These are phyloP conservation scores for Adenanthera pavonina DNA, from an alignment of 306 rosid species.

Conservation along the genomic window DNA sequence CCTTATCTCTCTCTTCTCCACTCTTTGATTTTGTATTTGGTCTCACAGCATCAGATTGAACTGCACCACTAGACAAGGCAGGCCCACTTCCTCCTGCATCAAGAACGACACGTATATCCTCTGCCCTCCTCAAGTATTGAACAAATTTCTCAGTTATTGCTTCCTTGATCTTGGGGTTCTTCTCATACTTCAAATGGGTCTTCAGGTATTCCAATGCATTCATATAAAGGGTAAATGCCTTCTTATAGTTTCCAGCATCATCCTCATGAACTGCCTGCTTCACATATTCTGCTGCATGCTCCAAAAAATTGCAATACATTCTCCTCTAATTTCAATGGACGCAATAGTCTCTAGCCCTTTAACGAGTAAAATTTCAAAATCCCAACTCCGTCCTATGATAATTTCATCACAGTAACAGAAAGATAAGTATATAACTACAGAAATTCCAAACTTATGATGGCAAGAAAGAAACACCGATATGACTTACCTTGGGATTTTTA, in stretches of 20 bases:
- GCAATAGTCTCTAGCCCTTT: neutral
- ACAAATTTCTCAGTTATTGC: constrained; percentile 76
- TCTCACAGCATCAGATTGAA: constrained; percentile 47
- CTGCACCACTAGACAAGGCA: constrained; percentile 60
- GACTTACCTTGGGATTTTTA: neutral
- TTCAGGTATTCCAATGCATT: constrained; percentile 76
- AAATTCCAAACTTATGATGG: neutral
- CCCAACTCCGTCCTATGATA: neutral
- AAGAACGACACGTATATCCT: constrained; percentile 77
- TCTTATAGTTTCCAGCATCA: constrained; percentile 72
- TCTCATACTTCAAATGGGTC: constrained; percentile 86
- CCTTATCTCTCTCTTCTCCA: constrained; percentile 59
- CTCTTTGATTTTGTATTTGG: constrained; percentile 65
- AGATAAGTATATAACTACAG: neutral
- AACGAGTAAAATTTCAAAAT: neutral
- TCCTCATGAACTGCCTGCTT: constrained; percentile 85
- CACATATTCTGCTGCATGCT: constrained; percentile 79
- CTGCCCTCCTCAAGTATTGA: constrained; percentile 79
- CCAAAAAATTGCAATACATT: constrained; percentile 88
- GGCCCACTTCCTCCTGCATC: constrained; percentile 69
- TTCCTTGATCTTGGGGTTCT: constrained; percentile 78
- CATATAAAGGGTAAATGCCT: constrained; percentile 78
- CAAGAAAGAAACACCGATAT: neutral
- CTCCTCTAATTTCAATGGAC: constrained; percentile 22
- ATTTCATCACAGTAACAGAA: neutral